These are phyloP conservation scores for Talaromyces funiculosus DNA, from an alignment of 2,329 filamentous ascomycete genomes.

Conservation along the genomic window DNA sequence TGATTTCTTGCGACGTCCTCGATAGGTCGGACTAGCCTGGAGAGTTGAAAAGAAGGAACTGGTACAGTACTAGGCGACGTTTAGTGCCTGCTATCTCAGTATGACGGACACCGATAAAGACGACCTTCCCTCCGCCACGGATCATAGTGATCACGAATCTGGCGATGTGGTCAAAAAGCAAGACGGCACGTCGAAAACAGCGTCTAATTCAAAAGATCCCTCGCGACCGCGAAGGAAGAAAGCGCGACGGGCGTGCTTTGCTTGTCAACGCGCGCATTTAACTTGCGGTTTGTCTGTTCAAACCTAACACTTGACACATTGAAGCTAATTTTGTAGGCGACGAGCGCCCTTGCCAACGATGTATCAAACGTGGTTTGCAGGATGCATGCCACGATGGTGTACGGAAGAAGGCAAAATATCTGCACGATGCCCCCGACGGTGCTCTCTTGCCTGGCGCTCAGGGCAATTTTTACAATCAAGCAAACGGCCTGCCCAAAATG, in stretches of 20 bases:
- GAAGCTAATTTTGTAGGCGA: conserved; percentile 59
- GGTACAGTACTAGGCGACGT: background rate
- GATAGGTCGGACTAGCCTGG: background rate
- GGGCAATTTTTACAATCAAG: conserved; percentile 55
- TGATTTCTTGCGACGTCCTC: conserved; percentile 1
- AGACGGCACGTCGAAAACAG: conserved; percentile 50
- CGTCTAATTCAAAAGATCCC: conserved; percentile 72
- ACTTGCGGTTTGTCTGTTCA: conserved; percentile 69
- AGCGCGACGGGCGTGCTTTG: conserved; percentile 89
- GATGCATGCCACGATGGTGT: conserved; percentile 93
- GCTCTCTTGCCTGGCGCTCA: conserved; percentile 81
- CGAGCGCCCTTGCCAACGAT: conserved; percentile 87
- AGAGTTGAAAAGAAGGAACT: background rate
- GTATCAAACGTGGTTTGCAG: conserved; percentile 86
- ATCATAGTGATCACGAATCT: conserved; percentile 35
- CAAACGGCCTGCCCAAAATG: conserved; percentile 33
- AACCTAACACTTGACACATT: conserved; percentile 3
- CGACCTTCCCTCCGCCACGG: conserved; percentile 32
- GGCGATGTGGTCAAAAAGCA: conserved; percentile 30
- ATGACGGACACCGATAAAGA: conserved; percentile 21
- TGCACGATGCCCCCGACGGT: conserved; percentile 89
- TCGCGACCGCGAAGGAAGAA: conserved; percentile 88
- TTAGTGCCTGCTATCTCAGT: background rate
- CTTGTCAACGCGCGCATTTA: conserved; percentile 92
- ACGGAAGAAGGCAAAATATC: conserved; percentile 97